Evolutionary conservation across 2,329 filamentous ascomycete species (phyloP).

Genomic region (Fusarium sp.): DNA sequence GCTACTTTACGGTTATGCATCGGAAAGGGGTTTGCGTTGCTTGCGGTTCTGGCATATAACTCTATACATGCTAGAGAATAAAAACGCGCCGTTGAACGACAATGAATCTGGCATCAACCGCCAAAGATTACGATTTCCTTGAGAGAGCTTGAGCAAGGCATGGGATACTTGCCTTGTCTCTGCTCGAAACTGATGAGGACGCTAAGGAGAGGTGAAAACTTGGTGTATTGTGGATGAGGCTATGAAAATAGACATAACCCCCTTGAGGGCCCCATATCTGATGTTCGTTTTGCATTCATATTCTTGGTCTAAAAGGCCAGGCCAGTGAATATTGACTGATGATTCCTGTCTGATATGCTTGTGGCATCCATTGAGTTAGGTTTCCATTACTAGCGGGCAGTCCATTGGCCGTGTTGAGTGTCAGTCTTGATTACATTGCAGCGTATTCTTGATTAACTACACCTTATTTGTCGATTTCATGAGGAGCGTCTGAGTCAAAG

Average conservation of each 20-base stretch:
- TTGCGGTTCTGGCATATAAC: conserved; percentile 46
- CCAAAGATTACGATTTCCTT: conserved; percentile 24
- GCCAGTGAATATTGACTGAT: background rate
- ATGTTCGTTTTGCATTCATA: background rate
- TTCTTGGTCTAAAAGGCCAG: no score
- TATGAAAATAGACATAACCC: conserved; percentile 37
- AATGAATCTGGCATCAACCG: conserved; percentile 39
- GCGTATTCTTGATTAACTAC: no score
- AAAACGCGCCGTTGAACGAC: conserved; percentile 47
- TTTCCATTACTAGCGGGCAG: no score
- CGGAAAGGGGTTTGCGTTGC: conserved; percentile 46
- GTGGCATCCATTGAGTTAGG: no score
- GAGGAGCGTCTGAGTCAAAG: no score
- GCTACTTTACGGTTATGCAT: conserved; percentile 47
- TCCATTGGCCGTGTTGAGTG: no score
- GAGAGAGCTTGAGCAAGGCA: conserved; percentile 17
- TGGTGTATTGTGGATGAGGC: conserved; percentile 32
- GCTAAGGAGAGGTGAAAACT: conserved; percentile 22
- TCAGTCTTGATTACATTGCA: no score
- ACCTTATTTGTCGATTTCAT: no score
- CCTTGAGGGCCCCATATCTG: conserved; percentile 23
- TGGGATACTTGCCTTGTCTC: conserved; percentile 5
- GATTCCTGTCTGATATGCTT: background rate
- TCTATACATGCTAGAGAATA: conserved; percentile 44
- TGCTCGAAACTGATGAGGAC: conserved; percentile 30